Base-by-base conservation (phyloP, 1,284 basidiomycete species). In the Pyrrhoderma noxium region DNA sequence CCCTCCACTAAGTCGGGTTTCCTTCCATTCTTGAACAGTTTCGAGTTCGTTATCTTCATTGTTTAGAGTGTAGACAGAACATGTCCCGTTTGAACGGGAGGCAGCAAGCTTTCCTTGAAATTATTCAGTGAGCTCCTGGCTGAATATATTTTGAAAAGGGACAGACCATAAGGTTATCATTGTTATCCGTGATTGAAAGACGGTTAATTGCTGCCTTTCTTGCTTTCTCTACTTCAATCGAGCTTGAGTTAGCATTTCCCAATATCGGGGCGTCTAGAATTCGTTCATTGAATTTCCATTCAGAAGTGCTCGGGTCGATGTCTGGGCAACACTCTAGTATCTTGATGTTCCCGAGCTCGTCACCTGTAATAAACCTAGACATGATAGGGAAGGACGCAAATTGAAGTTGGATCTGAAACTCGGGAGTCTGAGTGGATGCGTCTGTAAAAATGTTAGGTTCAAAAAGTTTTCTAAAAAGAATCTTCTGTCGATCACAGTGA, bases 291-390 rank as follows among this genome's bases (percentile, higher is more conserved):
- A 45, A 64, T 70, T 53, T 64, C 56, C 38, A 61, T 53, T 25
- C 58, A 49, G 43, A 39, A 11, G 27, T 31, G 19, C 19, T 25
- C 14, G 39, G 54, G 23, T 37, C 55, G 47, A 23, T 57, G 47
- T 57, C 60, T 38, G 57, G 60, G 37, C 62, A 45, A 54, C 75
- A 82, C n/a, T 59, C 65, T 49, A 86, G 59, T 8, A 75, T 64
- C 64, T 87, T 88, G 53, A 89, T 76, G 23, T 45, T 42, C 21
- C 87, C 87, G 21, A 85, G 77, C 57, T 85, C 80, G 65, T 89
- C 87, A 55, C 85, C 85, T 48, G 76, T 64, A 42, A 86, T 66
- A 65, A 87, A 88, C 53, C 73, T 73, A 62, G 76, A 67, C 85
- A 87, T 86, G 16, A 40, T 16, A 40, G 5, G 14, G 38, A 16